These are phyloP conservation scores for Lentinula sp. DNA, from an alignment of 768 basidiomycete genomes.

Conservation along the genomic window DNA sequence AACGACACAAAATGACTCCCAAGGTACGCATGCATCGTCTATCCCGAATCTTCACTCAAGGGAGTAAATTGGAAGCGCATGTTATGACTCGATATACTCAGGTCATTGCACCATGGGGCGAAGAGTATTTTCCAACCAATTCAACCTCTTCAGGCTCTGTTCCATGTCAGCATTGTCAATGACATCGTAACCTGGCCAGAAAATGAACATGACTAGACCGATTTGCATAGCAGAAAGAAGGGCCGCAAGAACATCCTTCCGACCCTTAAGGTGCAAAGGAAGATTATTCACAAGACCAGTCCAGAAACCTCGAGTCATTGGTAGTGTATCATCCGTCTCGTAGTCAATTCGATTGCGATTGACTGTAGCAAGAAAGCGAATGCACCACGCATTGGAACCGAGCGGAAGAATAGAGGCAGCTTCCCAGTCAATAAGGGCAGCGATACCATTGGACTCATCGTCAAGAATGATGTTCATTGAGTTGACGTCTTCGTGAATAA, in stretches of 20 bases:
- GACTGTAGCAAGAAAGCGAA: constrained; percentile 3
- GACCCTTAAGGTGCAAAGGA: not conserved
- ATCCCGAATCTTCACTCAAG: no score
- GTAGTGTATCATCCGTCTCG: not conserved
- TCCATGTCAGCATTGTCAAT: no score
- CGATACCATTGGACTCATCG: constrained; percentile 1
- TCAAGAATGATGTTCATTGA: constrained; percentile 6
- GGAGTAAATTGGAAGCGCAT: no score
- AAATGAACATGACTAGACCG: not conserved
- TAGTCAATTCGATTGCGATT: constrained; percentile 1
- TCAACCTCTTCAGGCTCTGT: no score
- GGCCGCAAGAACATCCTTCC: not conserved
- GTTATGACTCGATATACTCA: no score
- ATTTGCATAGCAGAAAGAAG: not conserved
- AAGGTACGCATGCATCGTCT: no score
- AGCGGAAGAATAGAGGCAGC: constrained; percentile 6
- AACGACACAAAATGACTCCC: no score
- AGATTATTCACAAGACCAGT: not conserved
- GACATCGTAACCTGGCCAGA: no score
- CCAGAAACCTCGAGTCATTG: constrained; percentile 10
- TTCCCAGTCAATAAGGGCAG: constrained; percentile 8
- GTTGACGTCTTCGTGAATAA: constrained; percentile 8
- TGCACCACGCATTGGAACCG: constrained; percentile 7
- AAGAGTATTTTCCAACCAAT: no score
- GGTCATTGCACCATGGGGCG: no score